Conservation (phyloP, 2,329 filamentous ascomycete species). For the Fusarium vanettenii region DNA sequence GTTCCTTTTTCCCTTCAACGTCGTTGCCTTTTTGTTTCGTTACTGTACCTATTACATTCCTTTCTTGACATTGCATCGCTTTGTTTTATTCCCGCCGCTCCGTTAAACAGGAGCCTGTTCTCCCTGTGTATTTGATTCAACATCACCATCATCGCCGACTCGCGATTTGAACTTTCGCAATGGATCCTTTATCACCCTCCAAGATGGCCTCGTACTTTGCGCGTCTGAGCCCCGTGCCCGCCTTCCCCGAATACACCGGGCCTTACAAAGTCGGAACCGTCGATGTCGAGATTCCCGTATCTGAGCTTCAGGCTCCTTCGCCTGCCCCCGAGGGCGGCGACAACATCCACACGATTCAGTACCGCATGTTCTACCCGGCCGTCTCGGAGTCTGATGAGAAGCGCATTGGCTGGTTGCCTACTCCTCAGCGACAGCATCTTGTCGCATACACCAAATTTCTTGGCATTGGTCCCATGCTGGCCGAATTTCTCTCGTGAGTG, state of each 20-base stretch:
- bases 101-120: not conserved
- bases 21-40: not conserved
- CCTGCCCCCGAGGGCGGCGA: slow-evolving; percentile 64
- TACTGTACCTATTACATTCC: not conserved
- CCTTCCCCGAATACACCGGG: slow-evolving; percentile 80
- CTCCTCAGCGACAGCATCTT: slow-evolving; percentile 79
- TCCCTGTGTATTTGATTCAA: not conserved
- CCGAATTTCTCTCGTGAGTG: slow-evolving; percentile 70
- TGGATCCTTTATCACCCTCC: slow-evolving; percentile 42
- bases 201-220: slow-evolving; percentile 62
- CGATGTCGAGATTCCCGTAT: slow-evolving; percentile 82
- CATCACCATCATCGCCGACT: not conserved
- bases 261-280: slow-evolving; percentile 76
- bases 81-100: not conserved
- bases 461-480: slow-evolving; percentile 69
- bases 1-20: not conserved
- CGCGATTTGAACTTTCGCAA: slow-evolving; percentile 8
- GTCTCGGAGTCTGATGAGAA: slow-evolving; percentile 63
- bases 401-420: slow-evolving; percentile 80
- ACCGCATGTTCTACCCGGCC: slow-evolving; percentile 85
- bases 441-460: slow-evolving; percentile 82
- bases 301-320: slow-evolving; percentile 66
- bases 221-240: slow-evolving; percentile 74
- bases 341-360: slow-evolving; percentile 78
- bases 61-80: not conserved